phyloP scores from a whole-genome alignment of 495 filamentous ascomycete species.

The Gamarada debralockiae region DNA sequence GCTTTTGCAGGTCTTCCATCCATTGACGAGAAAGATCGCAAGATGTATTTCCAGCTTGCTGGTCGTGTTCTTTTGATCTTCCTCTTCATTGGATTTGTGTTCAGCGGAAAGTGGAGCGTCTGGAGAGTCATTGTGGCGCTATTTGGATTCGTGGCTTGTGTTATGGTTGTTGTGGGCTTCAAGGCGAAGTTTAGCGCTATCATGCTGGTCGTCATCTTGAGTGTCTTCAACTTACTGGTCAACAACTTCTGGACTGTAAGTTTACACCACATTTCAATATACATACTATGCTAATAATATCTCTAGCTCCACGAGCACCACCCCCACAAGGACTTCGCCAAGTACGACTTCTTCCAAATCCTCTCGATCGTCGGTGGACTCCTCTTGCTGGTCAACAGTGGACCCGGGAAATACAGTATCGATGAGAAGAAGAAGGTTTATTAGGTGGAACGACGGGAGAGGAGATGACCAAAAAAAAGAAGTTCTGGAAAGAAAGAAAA shows the following conservation, averaged over 20 bases:
- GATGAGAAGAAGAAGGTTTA: conserved; percentile 99
- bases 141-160: conserved; percentile 83
- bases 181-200: conserved; percentile 99
- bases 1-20: conserved; percentile 90
- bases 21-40: conserved; percentile 97
- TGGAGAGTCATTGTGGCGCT: conserved; percentile 78
- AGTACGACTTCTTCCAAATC: conserved; percentile 99
- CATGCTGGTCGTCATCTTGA: conserved; percentile 88
- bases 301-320: conserved; percentile 91
- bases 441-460: conserved; percentile 32
- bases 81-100: conserved; percentile 93
- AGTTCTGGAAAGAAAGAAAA: conserved; percentile 20
- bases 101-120: conserved; percentile 87
- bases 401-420: conserved; percentile 93
- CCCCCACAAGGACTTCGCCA: conserved; percentile 99
- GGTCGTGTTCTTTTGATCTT: conserved; percentile 96
- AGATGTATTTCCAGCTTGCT: conserved; percentile 99
- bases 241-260: conserved; percentile 99
- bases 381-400: conserved; percentile 95
- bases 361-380: conserved; percentile 97
- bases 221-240: conserved; percentile 92
- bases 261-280: conserved; percentile 15
- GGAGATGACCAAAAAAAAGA: not conserved
- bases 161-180: conserved; percentile 99
- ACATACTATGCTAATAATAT: conserved; percentile 16